Base-by-base conservation (phyloP, 2,329 filamentous ascomycete species). In the Raffaelea arxii region DNA sequence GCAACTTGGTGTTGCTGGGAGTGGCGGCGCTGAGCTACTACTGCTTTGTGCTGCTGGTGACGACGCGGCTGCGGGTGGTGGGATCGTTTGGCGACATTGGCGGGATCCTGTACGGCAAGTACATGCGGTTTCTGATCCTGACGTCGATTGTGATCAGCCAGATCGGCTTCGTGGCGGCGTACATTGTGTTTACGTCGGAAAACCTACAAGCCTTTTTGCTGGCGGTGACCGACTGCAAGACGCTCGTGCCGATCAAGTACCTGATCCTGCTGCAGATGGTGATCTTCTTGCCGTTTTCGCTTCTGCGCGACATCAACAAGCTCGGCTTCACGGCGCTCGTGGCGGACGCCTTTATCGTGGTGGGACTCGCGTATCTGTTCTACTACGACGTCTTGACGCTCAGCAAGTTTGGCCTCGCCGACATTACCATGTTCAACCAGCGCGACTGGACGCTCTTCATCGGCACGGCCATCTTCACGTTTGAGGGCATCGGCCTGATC, bases 31-130 rank as follows among this genome's bases (percentile, higher is more conserved):
- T 98, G 49, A 96, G 90, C 62, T 98, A 95, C 67, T 95, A 96
- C 70, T 96, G 90, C 68, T 98, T 98, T 65, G 89, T 98, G 37
- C 74, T 98, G 14, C 77, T 98, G 25, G 89, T 96, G 52, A 83
- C 83, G 49, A 92, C 89, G 2, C 84, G 92, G 27, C 70, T 95
- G 42, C 84, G 80, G 60, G 78, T 97, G 24, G 84, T 90, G 42
- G 89, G 86, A n/a, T 97, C 92, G 1, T 98, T 97, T 66, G 92
- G 92, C 64, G 92, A 97, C 59, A 94, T 98, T 67, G 92, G 94
- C 45, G 89, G 87, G 42, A 81, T 87, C 41, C 74, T 98, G 16
- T 98, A 92, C 62, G 92, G 92, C 51, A 85, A 82, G 54, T 90
- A 85, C 76, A 86, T 98, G 84, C 80, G 90, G 50, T 82, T 77